A percentile compares a stretch with the other conserved stretches of the same genome.
Evolutionary conservation across 2,329 filamentous ascomycete genomes (phyloP).

Genomic region (Pleurostoma richardsiae): DNA sequence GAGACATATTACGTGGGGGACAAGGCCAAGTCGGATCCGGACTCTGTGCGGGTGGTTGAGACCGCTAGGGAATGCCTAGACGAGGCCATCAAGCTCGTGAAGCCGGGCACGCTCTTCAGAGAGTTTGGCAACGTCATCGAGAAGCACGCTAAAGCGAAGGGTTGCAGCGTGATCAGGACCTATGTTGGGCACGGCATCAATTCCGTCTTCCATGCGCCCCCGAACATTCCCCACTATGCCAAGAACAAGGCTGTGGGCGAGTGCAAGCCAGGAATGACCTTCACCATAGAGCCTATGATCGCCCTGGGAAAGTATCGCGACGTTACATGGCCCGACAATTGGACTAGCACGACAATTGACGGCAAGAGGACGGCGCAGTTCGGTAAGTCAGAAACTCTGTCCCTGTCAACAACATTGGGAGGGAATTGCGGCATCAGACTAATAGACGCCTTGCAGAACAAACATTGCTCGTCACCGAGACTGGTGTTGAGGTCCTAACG

Average conservation of each 20-base stretch:
- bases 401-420: not conserved
- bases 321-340: constrained; percentile 97
- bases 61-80: constrained; percentile 83
- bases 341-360: constrained; percentile 92
- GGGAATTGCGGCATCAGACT: not conserved
- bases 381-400: constrained; percentile 46
- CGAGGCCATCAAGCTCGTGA: constrained; percentile 85
- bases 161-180: constrained; percentile 88
- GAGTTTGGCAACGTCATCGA: constrained; percentile 95
- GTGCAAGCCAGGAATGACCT: constrained; percentile 95
- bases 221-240: constrained; percentile 93
- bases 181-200: constrained; percentile 98
- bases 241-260: constrained; percentile 97
- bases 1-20: constrained; percentile 98
- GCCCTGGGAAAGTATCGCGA: constrained; percentile 86
- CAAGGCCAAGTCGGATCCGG: constrained; percentile 75
- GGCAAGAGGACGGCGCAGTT: constrained; percentile 91
- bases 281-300: constrained; percentile 99
- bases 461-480: constrained; percentile 77
- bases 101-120: constrained; percentile 87
- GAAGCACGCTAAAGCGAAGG: constrained; percentile 80
- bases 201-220: constrained; percentile 85
- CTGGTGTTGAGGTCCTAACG: constrained; percentile 78
- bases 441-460: constrained; percentile 57
- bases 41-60: constrained; percentile 87